Evolutionary conservation across 192 early-diverging fungal species (phyloP).

Genomic region (Coemansia sp.): DNA sequence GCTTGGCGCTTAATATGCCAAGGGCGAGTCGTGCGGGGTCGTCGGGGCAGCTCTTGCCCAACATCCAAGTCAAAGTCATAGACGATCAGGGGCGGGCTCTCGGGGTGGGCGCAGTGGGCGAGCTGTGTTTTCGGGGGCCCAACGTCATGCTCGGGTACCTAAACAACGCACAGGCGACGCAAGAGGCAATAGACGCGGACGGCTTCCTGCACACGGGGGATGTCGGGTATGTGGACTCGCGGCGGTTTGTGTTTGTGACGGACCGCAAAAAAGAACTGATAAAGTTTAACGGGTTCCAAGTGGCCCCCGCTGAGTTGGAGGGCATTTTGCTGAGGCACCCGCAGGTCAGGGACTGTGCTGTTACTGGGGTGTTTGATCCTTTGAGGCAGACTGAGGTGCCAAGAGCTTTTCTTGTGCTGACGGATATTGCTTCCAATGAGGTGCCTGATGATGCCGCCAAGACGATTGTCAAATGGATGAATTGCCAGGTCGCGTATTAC

Average conservation of each 20-base stretch:
- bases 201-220: constrained; percentile 87
- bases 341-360: constrained; percentile 64
- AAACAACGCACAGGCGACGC: constrained; percentile 74
- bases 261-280: constrained; percentile 89
- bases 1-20: constrained; percentile 27
- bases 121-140: constrained; percentile 83
- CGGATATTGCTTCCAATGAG: constrained; percentile 2
- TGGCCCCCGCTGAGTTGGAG: constrained; percentile 88
- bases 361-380: constrained; percentile 64
- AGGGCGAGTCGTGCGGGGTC: constrained; percentile 49
- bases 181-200: constrained; percentile 63
- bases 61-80: constrained; percentile 71
- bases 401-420: constrained; percentile 69
- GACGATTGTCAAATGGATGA: constrained; percentile 57
- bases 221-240: constrained; percentile 64
- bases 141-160: constrained; percentile 87
- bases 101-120: constrained; percentile 69
- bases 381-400: constrained; percentile 74
- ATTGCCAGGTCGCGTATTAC: constrained; percentile 64
- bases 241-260: constrained; percentile 64
- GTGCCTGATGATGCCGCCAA: constrained; percentile 15
- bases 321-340: constrained; percentile 69
- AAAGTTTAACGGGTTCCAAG: constrained; percentile 81
- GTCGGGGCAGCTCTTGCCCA: constrained; percentile 73
- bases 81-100: constrained; percentile 68